phyloP scores from a whole-genome alignment of 179 eudicot genomes.

The Heliamphora pulchella region DNA sequence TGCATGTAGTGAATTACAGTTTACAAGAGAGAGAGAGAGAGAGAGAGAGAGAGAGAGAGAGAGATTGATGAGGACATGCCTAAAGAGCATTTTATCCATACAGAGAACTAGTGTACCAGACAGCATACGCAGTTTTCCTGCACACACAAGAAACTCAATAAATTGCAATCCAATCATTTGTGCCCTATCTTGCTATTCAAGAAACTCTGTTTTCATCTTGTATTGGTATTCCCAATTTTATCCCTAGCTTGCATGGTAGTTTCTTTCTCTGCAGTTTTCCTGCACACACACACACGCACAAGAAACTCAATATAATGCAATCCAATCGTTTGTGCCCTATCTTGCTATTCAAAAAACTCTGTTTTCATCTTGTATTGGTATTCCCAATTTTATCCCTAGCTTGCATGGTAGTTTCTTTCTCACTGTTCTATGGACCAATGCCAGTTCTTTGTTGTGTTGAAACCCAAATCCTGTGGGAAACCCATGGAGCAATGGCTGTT shows the following conservation, averaged over 20 bases:
- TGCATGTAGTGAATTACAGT: too few species aligned
- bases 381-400: neutral
- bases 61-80: too few species aligned
- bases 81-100: too few species aligned
- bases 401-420: too few species aligned
- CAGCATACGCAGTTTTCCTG: neutral
- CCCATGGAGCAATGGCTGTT: neutral
- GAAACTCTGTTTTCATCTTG: neutral
- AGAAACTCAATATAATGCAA: neutral
- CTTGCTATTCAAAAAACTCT: neutral
- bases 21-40: too few species aligned
- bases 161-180: too few species aligned
- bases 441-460: neutral
- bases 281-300: neutral
- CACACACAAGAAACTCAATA: neutral
- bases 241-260: too few species aligned
- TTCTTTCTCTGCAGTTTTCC: neutral
- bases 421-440: neutral
- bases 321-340: neutral
- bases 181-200: neutral
- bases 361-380: neutral
- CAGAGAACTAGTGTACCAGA: too few species aligned
- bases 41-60: too few species aligned
- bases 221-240: neutral
- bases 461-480: neutral